Base-by-base conservation (phyloP, 495 filamentous ascomycete genomes). In the Xylona heveae region DNA sequence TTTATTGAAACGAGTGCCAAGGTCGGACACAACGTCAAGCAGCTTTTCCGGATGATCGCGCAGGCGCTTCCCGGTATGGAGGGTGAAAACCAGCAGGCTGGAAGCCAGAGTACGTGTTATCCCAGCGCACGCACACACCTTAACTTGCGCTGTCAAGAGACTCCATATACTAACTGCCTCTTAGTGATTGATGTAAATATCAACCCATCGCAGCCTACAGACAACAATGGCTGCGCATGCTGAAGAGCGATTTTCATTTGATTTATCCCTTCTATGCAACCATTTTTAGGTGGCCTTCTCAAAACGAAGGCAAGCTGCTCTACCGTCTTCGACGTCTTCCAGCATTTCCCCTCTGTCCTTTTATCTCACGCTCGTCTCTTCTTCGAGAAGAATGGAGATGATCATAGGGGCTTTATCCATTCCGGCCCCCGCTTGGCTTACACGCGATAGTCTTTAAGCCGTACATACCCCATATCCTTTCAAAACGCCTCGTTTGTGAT, bases 1-100 rank as follows among this genome's bases (percentile, higher is more conserved):
- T 97, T 94, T 39, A 83, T 97, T 49, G 88, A 97, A 64, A 97
- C 88, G 33, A 92, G 82, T 55, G 88, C 88, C 24, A 97, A 95
- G 65, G 70, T 92, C 4, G 88, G 88, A 6, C 85, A 95, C 49
- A 97, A 97, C 48, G 88, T 97, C 38, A 95, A 97, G 64, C 76
- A 71, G 36, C 64, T 97, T 32, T 97, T 97, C 61, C 77, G 78
- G 58, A 71, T 80, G 55, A 97, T 97, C 62, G 88, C 88, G 30
- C 88, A 97, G 56, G 88, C 88, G 19, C 66, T 97, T 42, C 88
- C 88, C 3, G 88, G 88, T 19, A 97, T 97, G 88, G 88, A 95
- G 49, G 83, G 82, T 14, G 55, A 59, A 41, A 43, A 36, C 3
- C 32, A 42, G 35, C 49, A 46, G 35, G 49, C 45, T 28, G 42